Evolutionary conservation across 2,329 filamentous ascomycete species (phyloP).

Genomic region (Lecanosticta acicola): DNA sequence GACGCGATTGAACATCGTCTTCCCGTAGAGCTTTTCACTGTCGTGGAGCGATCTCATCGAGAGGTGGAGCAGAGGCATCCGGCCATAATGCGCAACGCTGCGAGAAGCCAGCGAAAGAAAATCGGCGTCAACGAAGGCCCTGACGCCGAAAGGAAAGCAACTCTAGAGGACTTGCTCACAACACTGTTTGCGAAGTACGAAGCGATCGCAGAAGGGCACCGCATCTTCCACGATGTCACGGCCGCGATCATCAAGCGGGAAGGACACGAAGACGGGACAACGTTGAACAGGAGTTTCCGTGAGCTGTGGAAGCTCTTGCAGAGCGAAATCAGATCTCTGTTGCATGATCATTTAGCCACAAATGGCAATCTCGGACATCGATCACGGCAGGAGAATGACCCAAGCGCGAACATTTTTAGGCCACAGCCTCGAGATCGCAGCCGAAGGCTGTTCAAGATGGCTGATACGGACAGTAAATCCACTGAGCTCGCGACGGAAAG

Average conservation of each 20-base stretch:
- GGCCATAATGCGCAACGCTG: slow-evolving; percentile 58
- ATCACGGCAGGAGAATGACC: slow-evolving; percentile 46
- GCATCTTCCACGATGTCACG: slow-evolving; percentile 88
- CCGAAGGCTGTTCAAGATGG: slow-evolving; percentile 75
- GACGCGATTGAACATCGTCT: slow-evolving; percentile 88
- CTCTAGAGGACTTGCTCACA: slow-evolving; percentile 87
- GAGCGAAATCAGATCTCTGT: slow-evolving; percentile 87
- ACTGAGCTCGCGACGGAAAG: slow-evolving; percentile 75
- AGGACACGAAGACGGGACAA: slow-evolving; percentile 54
- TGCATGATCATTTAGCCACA: slow-evolving; percentile 94
- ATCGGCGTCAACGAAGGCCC: slow-evolving; percentile 32
- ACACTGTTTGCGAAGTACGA: slow-evolving; percentile 95
- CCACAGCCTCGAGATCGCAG: slow-evolving; percentile 45
- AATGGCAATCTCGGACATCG: slow-evolving; percentile 67
- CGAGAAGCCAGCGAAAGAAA: slow-evolving; percentile 43
- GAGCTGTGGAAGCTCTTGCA: slow-evolving; percentile 98
- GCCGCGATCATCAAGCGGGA: slow-evolving; percentile 80
- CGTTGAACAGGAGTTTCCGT: slow-evolving; percentile 81
- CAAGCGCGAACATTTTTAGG: slow-evolving; percentile 49
- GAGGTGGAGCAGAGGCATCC: slow-evolving; percentile 92
- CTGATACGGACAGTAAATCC: slow-evolving; percentile 76
- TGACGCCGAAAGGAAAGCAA: slow-evolving; percentile 52
- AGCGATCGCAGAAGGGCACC: slow-evolving; percentile 90
- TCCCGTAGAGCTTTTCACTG: slow-evolving; percentile 85
- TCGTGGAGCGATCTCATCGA: slow-evolving; percentile 90